Conservation (phyloP, 2,329 filamentous ascomycete genomes). For the Penicillium freii region DNA sequence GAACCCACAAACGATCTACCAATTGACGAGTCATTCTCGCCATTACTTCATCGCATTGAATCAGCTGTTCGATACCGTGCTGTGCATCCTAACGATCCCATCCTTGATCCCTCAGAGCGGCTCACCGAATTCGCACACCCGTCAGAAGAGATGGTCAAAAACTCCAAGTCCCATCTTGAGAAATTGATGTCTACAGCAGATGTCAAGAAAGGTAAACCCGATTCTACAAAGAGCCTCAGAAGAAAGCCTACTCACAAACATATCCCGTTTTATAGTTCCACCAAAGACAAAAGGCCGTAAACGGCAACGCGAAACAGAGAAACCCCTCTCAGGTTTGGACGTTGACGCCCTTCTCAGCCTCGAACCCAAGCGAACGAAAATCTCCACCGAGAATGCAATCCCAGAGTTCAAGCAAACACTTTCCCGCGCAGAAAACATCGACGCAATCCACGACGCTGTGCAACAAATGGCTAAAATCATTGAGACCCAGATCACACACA, state of each 20-base stretch:
- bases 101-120: slow-evolving; percentile 62
- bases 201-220: slow-evolving; percentile 70
- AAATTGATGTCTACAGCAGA: slow-evolving; percentile 67
- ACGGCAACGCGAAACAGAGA: slow-evolving; percentile 64
- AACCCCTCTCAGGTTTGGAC: slow-evolving; percentile 87
- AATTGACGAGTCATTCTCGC: slow-evolving; percentile 79
- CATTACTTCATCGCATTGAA: slow-evolving; percentile 82
- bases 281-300: slow-evolving; percentile 74
- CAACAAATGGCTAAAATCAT: slow-evolving; percentile 75
- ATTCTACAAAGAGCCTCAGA: background rate
- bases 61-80: slow-evolving; percentile 82
- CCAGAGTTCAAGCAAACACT: slow-evolving; percentile 87
- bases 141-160: slow-evolving; percentile 63
- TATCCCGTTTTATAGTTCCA: slow-evolving; percentile 57
- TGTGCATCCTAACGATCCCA: slow-evolving; percentile 64
- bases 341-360: slow-evolving; percentile 74
- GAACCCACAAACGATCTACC: slow-evolving; percentile 66
- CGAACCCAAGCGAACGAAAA: slow-evolving; percentile 49
- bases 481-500: slow-evolving; percentile 65
- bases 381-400: slow-evolving; percentile 71
- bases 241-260: slow-evolving; percentile 20
- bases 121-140: slow-evolving; percentile 72
- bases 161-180: slow-evolving; percentile 58
- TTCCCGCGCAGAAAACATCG: slow-evolving; percentile 57
- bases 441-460: slow-evolving; percentile 64